phyloP scores from a whole-genome alignment of 495 filamentous ascomycete genomes.

The Penicillium paradoxum region DNA sequence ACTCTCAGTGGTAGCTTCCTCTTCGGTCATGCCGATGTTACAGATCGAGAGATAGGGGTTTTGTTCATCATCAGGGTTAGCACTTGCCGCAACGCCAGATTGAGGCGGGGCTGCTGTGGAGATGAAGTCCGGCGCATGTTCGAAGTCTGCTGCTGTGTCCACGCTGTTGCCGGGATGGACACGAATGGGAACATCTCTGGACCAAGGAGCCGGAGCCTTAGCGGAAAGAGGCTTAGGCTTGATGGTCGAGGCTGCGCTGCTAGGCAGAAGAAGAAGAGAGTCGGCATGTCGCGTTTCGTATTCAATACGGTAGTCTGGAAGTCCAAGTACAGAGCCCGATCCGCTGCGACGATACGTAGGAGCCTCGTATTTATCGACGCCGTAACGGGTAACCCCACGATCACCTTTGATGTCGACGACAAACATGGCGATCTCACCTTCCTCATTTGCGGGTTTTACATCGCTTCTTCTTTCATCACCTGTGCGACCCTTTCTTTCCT shows the following conservation, averaged over 20 bases:
- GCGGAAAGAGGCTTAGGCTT: background rate
- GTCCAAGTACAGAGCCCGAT: constrained; percentile 54
- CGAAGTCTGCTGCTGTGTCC: background rate
- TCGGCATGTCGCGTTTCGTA: constrained; percentile 43
- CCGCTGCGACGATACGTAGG: constrained; percentile 57
- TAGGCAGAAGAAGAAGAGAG: constrained; percentile 41
- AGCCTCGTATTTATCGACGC: constrained; percentile 55
- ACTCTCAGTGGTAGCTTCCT: constrained; percentile 24
- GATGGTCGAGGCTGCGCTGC: background rate
- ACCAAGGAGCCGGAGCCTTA: background rate
- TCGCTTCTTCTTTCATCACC: background rate
- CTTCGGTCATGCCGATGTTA: constrained; percentile 52
- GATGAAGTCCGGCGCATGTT: background rate
- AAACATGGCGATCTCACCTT: constrained; percentile 22
- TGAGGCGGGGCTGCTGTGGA: background rate
- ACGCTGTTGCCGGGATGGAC: background rate
- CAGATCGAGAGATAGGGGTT: constrained; percentile 68
- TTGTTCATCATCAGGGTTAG: constrained; percentile 41
- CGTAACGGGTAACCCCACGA: constrained; percentile 54
- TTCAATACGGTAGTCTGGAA: constrained; percentile 50
- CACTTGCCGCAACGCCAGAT: background rate
- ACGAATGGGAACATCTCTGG: constrained; percentile 12
- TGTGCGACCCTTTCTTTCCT: background rate
- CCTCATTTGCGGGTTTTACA: background rate
- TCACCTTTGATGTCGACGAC: constrained; percentile 59